Percentiles rank a stretch among this genome's conserved stretches.
Evolutionary conservation across 169 alveolate genomes (phyloP).

Genomic region (Cryptosporidium tyzzeri): DNA sequence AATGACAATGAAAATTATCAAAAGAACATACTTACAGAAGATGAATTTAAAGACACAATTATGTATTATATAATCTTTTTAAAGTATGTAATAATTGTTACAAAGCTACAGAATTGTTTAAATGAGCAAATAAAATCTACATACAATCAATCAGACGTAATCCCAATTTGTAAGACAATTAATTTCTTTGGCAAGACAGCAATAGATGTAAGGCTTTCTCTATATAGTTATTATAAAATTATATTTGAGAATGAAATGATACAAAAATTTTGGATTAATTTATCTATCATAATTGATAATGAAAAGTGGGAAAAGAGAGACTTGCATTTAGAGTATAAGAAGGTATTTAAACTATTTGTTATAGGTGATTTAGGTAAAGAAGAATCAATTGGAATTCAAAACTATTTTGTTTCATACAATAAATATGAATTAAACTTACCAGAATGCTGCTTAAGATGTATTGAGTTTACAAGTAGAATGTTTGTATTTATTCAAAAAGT

Average conservation of each 20-base stretch:
- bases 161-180: background rate
- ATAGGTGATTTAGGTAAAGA: constrained; percentile 32
- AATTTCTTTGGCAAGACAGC: background rate
- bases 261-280: constrained; percentile 12
- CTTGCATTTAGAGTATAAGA: constrained; percentile 8
- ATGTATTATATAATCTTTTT: constrained; percentile 8
- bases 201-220: constrained; percentile 19
- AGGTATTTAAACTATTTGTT: constrained; percentile 24
- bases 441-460: constrained; percentile 35
- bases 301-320: constrained; percentile 60
- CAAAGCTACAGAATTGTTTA: constrained; percentile 7
- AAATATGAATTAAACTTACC: constrained; percentile 10
- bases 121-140: background rate
- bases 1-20: background rate
- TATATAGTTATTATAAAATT: constrained; percentile 14
- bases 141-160: background rate
- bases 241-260: constrained; percentile 31
- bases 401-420: constrained; percentile 20
- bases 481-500: constrained; percentile 14
- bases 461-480: constrained; percentile 5
- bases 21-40: background rate
- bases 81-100: constrained; percentile 29
- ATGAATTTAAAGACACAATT: background rate
- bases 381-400: constrained; percentile 4
- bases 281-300: constrained; percentile 15